Base-by-base conservation (phyloP, 1,284 basidiomycete genomes). In the Papiliotrema flavescens region DNA sequence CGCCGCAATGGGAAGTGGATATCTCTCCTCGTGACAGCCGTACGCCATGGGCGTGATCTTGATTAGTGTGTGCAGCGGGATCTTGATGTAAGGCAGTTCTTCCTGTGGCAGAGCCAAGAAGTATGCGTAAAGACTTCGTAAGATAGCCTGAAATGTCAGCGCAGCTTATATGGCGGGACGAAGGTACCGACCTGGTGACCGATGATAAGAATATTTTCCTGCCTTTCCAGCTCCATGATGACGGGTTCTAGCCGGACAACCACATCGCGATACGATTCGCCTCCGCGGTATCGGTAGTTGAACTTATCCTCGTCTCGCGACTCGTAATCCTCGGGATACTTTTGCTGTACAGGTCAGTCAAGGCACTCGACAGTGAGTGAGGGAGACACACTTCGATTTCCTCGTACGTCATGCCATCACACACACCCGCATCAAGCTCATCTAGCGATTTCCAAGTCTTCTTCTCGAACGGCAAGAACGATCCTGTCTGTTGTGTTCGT, bases 271-370 rank as follows among this genome's bases (percentile, higher is more conserved):
- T 97, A 97, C 4, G 91, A 94, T 74, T 97, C 96, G 51, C 96
- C 95, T 19, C 85, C 86, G 75, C 90, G 82, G 77, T 98, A 98
- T 23, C 96, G 85, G 74, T 99, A 99, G 78, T 98, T 98, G 79
- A 97, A 99, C 77, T 99, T 99, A 80, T 99, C 96, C 53, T 98
- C 93, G 70, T 98, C 96, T 24, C 96, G 85, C 69, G 91, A 92
- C n/a, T 92, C 94, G 72, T 95, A 98, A 76, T 99, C 96, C 63
- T 99, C 96, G 0, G 96, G 96, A 71, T 98, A 98, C 49, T 86
- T 86, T 80, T 86, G 84, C 88, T 94, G 71, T 19, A 35, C 6
- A 28, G 26, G 24, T 37, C 39, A 40, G 39, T 37, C 35, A 13
- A 17, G 26, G 20, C 6, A 26, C 11, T 22, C 8, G 50, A 26